Evolutionary conservation across 345 rosid genomes (phyloP), one percentile per base, ranked within the genome.

Genomic region (Abelmoschus esculentus): DNA sequence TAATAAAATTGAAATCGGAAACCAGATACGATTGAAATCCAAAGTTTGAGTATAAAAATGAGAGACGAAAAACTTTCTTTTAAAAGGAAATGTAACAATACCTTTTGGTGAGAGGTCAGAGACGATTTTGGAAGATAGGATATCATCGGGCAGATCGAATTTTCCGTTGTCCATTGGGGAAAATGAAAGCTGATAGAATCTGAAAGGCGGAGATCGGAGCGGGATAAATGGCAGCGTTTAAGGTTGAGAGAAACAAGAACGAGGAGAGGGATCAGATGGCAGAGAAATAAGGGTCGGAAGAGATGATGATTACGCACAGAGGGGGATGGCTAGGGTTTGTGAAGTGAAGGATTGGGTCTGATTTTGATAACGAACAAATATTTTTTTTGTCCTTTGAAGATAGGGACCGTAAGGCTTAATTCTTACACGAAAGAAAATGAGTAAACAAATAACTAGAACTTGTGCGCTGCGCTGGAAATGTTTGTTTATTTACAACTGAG

Each of bases 141-240:
- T 72, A 58, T 73, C 74, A 26, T 70, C 80, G 9, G 77, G 72
- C 3, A 73, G 77, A 54, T 47, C 61, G 61, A 70, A 70, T 57
- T 73, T 77, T n/a, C 59, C 55, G 60, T 73, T 70, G 34, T 69
- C 72, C 82, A 72, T 75, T 55, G 22, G 57, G n/a, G 54, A 49
- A 49, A 58, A 44, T 6, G 54, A 15, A 49, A 14, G 54, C 17
- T 15, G 17, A 4, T 49, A 14, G 54, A 49, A 42, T 28, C 67
- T 44, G 19, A 54, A 61, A 44, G 32, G 60, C 31, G 52, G 60
- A 47, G 74, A 71, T 32, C 50, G 75, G 7, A 22, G 66, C 44
- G 19, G 59, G 10, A 6, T 8, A 12, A 9, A 61, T 22, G 61
- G 32, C 46, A 18, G n/a, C 44, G 12, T 15, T 44, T 18, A 34